Base-by-base conservation (phyloP, 768 basidiomycete species). In the Leccinum barrowsii region DNA sequence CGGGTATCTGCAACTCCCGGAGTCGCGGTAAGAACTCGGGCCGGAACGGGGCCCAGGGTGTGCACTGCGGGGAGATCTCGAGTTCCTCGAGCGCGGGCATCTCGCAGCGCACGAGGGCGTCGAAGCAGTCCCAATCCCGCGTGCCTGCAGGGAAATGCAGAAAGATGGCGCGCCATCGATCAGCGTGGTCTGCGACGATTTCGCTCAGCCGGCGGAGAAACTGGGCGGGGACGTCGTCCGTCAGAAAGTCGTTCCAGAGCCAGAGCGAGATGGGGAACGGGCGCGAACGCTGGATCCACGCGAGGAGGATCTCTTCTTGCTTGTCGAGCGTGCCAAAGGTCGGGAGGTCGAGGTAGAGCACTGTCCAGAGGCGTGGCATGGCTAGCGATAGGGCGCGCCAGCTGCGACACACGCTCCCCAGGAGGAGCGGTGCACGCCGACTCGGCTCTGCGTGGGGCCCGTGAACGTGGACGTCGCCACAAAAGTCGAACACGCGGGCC, bases 181-280 rank as follows among this genome's bases (percentile, higher is more conserved):
- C 68, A 7, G 70, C 67, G 19, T 63, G 56, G 28, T 70, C 64
- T 4, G 57, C 51, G 52, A 71, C 44, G 52, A 61, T 34, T 8
- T 34, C 32, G 46, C 57, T 67, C 13, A 71, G 63, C 2, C 59
- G 62, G 52, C 64, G 66, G 34, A 71, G 70, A 37, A 71, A 68
- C 13, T 50, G 1, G 1, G 63, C 55, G 13, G 70, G 70, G 54
- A 71, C 63, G 60, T 72, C 70, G 59, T 71, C 70, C 2, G 70
- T 68, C 61, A 72, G 58, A 60, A 71, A 72, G 59, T 71, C 69
- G 51, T 71, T 71, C 70, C 70, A 71, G 1, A 71, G 47, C 70
- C 70, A 71, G 1, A 72, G 22, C 0, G 70, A 65, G 51, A 71
- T 52, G 50, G 67, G 59, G 19, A 68, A 59, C 0, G 68, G 70